Base-by-base conservation (phyloP, 805 yeast genomes). In the Kluyveromyces starmeri region DNA sequence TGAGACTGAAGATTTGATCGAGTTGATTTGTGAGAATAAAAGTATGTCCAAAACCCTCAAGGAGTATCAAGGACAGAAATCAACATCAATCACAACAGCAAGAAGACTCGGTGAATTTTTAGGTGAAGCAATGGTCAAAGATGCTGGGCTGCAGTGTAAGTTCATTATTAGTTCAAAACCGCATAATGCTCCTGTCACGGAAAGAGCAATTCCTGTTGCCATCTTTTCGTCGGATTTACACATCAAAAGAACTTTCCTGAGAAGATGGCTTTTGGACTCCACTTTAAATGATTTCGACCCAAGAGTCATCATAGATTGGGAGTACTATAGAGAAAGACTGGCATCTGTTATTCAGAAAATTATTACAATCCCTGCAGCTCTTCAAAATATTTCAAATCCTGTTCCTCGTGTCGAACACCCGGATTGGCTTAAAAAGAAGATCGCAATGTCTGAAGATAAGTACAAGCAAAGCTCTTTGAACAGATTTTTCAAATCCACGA, bases 71-170 rank as follows among this genome's bases (percentile, higher is more conserved):
- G 71, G 70, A 18, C 96, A 85, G 53, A 92, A 94, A 51, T 84
- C 96, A 0, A 85, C 97, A 0, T 84, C 97, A 0, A 89, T 94
- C 43, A 86, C 97, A 0, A 92, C 98, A 1, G 98, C 98, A 0
- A 76, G 71, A 44, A 70, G 99, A 48, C 64, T 92, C 35, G 96
- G 96, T 39, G 96, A 92, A 47, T 89, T 92, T 53, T 67, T 92
- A 45, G 98, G 98, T 10, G 86, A 80, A 43, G 95, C 86, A 46
- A 89, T 89, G 95, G 94, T 86, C 3, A 88, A 85, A 49, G 97
- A 86, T 58, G 86, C 88, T 40, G 97, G 98, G 42, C 71, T 92
- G 40, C 95, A 95, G 5, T 89, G 96, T 61, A 86, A 85, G 57
- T 92, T 85, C 61, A 79, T 92, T 56, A 88, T 92, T 44, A 78